Evolutionary conservation across 441 rosid species (phyloP), one percentile per base, ranked within the genome.

Genomic region (Euphorbia celastroides): DNA sequence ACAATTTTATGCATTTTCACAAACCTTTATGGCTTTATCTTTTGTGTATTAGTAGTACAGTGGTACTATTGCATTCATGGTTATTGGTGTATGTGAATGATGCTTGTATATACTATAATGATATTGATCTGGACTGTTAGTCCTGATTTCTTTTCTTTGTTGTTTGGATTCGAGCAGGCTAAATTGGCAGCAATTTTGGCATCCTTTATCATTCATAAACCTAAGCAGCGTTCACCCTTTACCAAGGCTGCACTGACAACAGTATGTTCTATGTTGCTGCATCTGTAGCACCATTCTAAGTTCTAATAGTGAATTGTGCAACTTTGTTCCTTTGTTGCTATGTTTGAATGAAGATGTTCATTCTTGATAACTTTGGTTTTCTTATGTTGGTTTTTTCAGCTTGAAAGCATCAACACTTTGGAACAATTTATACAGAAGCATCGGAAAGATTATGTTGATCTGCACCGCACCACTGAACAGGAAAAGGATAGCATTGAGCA

Each of bases 401-500:
- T 89, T 50, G 96, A 86, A 69, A 90, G 95, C 81, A 81, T 92
- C 50, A 87, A 76, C 77, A 84, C 92, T 75, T 72, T 94, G 80
- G 89, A 92, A 61, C 92, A 83, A 73, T 94, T 92, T 83, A 79
- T 92, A 85, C 66, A 56, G 74, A 92, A 94, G 84, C 99, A 94
- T 79, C 74, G 86, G 31, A 92, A 89, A 74, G 99, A 92, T 77
- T 94, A 92, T 10, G 85, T 87, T 60, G 99, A 92, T 78, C 65
- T 79, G 65, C 96, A 86, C 58, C 91, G 94, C 30, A 89, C 92
- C 64, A 94, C 93, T 0, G 96, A 88, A 75, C 92, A 84, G 63
- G 98, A 94, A 80, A 88, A 91, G 70, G 99, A 94, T 77, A 87
- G 91, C 80, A 92, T 94, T 66, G 99, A 94, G 75, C 96, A 87